These are phyloP conservation scores for Penicillium simplicissimum DNA, from an alignment of 495 filamentous ascomycete species.

Conservation along the genomic window DNA sequence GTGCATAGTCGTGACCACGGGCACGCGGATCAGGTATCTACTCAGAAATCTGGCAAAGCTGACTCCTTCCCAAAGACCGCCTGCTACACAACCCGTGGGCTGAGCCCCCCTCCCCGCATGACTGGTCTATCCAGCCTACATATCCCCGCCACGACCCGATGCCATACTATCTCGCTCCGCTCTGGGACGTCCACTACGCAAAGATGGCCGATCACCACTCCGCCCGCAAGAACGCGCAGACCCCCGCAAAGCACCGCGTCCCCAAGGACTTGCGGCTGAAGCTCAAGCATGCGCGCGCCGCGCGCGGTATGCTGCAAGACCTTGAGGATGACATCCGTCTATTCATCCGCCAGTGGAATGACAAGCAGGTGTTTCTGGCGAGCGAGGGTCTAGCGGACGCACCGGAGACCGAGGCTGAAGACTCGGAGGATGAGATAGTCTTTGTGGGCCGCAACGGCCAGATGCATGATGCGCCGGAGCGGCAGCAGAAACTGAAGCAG, in stretches of 20 bases:
- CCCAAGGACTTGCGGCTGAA: conserved; percentile 57
- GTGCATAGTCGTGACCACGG: neutral
- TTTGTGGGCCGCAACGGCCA: conserved; percentile 79
- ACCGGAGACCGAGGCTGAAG: conserved; percentile 53
- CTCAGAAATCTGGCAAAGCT: conserved; percentile 1
- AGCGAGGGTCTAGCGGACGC: conserved; percentile 52
- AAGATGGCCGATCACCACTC: conserved; percentile 38
- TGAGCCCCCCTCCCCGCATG: conserved; percentile 73
- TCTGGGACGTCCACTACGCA: conserved; percentile 76
- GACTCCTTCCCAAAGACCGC: conserved; percentile 58
- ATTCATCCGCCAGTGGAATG: conserved; percentile 63
- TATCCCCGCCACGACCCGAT: conserved; percentile 69
- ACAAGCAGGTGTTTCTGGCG: conserved; percentile 38
- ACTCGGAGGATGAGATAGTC: conserved; percentile 86
- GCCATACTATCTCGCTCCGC: conserved; percentile 84
- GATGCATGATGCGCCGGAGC: conserved; percentile 63
- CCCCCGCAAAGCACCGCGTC: conserved; percentile 45
- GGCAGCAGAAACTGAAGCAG: conserved; percentile 32
- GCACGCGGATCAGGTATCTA: neutral
- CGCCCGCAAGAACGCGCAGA: conserved; percentile 41
- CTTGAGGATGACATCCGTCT: conserved; percentile 63
- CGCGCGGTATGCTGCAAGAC: conserved; percentile 63
- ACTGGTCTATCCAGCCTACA: conserved; percentile 80
- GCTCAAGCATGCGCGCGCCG: conserved; percentile 69
- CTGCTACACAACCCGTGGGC: conserved; percentile 84